phyloP scores from a whole-genome alignment of 2,329 filamentous ascomycete species.

The Aspergillus melleus region DNA sequence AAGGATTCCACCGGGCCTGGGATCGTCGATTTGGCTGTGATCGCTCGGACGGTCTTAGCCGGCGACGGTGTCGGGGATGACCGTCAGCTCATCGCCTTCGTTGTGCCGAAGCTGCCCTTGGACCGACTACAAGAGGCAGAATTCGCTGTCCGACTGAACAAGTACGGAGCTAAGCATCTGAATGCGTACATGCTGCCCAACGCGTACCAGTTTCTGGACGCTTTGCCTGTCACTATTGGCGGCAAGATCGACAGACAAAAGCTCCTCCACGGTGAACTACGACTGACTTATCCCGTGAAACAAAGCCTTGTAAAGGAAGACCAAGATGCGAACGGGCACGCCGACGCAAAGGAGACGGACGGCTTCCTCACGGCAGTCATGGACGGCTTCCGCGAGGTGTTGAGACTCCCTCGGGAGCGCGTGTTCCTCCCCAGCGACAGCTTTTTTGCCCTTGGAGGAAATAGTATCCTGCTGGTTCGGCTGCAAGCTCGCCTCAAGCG shows the following conservation, averaged over 20 bases:
- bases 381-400: background rate
- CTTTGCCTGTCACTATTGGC: background rate
- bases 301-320: background rate
- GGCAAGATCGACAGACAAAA: constrained; percentile 3
- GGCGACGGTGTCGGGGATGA: background rate
- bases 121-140: background rate
- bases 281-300: background rate
- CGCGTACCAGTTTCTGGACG: background rate
- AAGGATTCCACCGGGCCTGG: background rate
- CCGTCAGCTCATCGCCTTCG: constrained; percentile 5
- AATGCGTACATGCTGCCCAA: constrained; percentile 5
- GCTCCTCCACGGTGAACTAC: background rate
- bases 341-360: background rate
- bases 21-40: background rate
- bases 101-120: background rate
- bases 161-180: background rate
- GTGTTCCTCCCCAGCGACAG: background rate
- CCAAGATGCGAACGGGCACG: background rate
- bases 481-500: background rate
- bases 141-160: background rate
- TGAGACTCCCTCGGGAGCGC: background rate
- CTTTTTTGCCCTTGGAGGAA: constrained; percentile 1
- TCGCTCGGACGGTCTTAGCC: background rate
- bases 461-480: constrained; percentile 1
- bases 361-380: background rate